phyloP scores from a whole-genome alignment of 176 grass and related monocot species.

The Oropetium thomaeum region DNA sequence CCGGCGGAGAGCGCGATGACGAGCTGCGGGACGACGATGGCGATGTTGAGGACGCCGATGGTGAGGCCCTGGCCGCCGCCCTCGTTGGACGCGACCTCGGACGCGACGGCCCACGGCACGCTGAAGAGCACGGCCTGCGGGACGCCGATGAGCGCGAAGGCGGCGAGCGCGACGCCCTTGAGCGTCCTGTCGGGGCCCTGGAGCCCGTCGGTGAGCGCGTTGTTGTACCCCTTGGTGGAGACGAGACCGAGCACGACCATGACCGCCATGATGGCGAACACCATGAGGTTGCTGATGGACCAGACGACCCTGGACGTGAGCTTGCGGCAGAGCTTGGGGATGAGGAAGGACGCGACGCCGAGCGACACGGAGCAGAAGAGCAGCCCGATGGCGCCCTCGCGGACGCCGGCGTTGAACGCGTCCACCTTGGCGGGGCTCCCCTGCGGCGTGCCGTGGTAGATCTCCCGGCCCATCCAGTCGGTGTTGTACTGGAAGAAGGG shows the following conservation, averaged over 20 bases:
- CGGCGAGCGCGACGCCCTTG: conserved; percentile 22
- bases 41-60: conserved; percentile 56
- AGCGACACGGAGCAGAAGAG: conserved; percentile 62
- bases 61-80: conserved; percentile 44
- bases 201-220: not conserved
- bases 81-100: conserved; percentile 44
- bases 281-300: conserved; percentile 46
- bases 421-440: not conserved
- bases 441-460: conserved; percentile 45
- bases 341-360: conserved; percentile 37
- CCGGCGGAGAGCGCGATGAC: conserved; percentile 45
- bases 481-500: conserved; percentile 78
- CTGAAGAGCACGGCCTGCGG: conserved; percentile 50
- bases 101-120: conserved; percentile 50
- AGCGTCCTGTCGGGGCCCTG: conserved; percentile 14
- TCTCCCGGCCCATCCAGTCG: conserved; percentile 73
- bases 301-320: conserved; percentile 51
- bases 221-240: conserved; percentile 43
- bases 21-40: conserved; percentile 53
- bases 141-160: conserved; percentile 47
- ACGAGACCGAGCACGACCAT: conserved; percentile 33
- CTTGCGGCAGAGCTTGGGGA: conserved; percentile 53
- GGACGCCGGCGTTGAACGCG: conserved; percentile 32
- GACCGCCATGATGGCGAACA: conserved; percentile 21
- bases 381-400: conserved; percentile 62